Evolutionary conservation across 768 basidiomycete genomes (phyloP), one percentile per base, ranked within the genome.

Genomic region (Auricularia sp.): DNA sequence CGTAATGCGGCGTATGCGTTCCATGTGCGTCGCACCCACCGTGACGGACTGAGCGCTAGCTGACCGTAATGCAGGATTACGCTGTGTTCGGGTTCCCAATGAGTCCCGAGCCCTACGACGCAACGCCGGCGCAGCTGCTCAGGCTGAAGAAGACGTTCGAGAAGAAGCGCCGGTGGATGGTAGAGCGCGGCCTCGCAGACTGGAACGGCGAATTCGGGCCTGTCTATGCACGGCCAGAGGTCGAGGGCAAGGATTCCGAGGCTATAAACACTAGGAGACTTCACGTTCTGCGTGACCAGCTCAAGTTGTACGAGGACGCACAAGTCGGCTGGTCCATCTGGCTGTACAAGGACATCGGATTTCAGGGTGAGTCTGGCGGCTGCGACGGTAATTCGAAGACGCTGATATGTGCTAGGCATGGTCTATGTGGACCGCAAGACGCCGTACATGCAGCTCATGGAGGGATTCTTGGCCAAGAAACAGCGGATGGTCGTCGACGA

Each of bases 391-490:
- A 24, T 35, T 10, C 11, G 21, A 1, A 51, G 14, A 1, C 6
- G 24, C 62, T 66, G 47, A 54, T 16, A 39, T 24, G 47, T 24
- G 10, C 33, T 56, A 71, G 79, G 79, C 3, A 77, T 79, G 76
- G 75, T 77, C 3, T 74, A 77, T 66, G 72, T 75, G 21, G 72
- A 71, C 2, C 72, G 71, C 6, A 74, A 78, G 11, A 76, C 76
- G 3, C 71, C 78, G 3, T 81, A 77, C 65, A 76, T 79, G 70
- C 76, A 76, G 69, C 71, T 75, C 14, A 71, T 81, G 66, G 67
- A 72, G 65, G 70, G 73, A 0, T 76, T 77, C 72, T 68, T 78
- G 16, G 70, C 69, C 39, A 77, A 77, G 69, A 79, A 80, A 71
- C 77, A 78, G 69, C 66, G 70, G 36, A 73, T 79, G 16, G 77